Base-by-base conservation (phyloP, 805 yeast species). In the Metschnikowia drakensbergensis region DNA sequence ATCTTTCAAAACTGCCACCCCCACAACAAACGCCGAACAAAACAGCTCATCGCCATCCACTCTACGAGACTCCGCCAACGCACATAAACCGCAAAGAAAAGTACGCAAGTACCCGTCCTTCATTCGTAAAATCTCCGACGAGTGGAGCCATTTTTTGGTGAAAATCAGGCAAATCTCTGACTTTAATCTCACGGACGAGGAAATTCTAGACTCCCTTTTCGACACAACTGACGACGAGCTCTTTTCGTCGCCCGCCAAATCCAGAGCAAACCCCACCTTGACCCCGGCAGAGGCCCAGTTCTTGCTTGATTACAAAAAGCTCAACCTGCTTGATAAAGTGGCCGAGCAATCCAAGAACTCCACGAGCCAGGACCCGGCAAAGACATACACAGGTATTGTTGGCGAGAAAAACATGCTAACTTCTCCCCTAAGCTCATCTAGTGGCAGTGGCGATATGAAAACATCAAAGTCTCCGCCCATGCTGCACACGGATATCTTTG, bases 141-240 rank as follows among this genome's bases (percentile, higher is more conserved):
- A 69, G 60, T 77, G 58, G 67, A 75, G 37, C 51, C 63, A 44
- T 53, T 72, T 58, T 51, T 63, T 51, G 48, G 60, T 52, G 47
- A 62, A 60, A 52, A 37, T 81, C 26, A 69, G 69, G 48, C 58
- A 70, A 6, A 51, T 80, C 0, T 73, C 83, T 2, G 82, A 80
- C 54, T 79, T 74, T 22, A 72, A 71, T 2, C 68, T 79, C 36
- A 67, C 71, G 17, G 69, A 76, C 3, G 81, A 78, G 65, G 82
- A 80, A 53, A 66, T 71, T 1, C 68, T 76, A 0, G 76, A 73
- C 43, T 80, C 77, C 36, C 62, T 82, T 9, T 82, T 82, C 58
- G 72, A 72, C 6, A 71, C 54, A 50, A 67, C 51, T 54, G 77
- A 55, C 57, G 63, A 47, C 37, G 76, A 61, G 57, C 64, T 61